Conservation (phyloP, 345 rosid genomes). For the Euphorbia peplus region DNA sequence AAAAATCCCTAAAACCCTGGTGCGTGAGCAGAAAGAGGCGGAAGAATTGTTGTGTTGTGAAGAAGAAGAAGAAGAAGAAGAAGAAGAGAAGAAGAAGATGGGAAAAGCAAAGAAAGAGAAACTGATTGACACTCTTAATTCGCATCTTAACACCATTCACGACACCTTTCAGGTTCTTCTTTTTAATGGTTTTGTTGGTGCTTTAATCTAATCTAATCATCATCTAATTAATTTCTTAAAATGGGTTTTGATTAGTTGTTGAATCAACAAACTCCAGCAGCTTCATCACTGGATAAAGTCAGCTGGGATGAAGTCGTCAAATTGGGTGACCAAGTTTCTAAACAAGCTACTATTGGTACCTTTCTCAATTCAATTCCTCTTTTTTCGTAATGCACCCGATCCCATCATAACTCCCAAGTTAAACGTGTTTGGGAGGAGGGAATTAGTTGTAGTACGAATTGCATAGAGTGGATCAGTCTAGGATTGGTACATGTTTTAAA, state of each 20-base stretch:
- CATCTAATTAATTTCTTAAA: too few species aligned
- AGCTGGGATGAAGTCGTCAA: conserved; percentile 70
- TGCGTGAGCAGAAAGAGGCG: too few species aligned
- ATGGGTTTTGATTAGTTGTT: conserved; percentile 46
- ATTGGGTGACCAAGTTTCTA: conserved; percentile 76
- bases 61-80: too few species aligned
- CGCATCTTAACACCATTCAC: conserved; percentile 62
- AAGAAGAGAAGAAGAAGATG: too few species aligned
- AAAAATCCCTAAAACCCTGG: too few species aligned
- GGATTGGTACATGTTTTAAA: not conserved
- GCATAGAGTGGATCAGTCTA: not conserved
- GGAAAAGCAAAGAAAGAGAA: conserved; percentile 54
- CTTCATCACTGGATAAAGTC: conserved; percentile 46
- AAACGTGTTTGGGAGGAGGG: not conserved
- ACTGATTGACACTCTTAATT: conserved; percentile 42
- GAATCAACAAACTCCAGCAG: conserved; percentile 48
- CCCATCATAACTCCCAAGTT: too few species aligned
- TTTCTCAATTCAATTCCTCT: not conserved
- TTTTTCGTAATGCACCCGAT: too few species aligned
- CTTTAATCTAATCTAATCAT: too few species aligned
- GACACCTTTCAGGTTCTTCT: conserved; percentile 68
- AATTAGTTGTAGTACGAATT: not conserved
- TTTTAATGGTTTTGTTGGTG: not conserved
- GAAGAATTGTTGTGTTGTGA: too few species aligned
- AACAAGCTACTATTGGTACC: conserved; percentile 81